Conservation (phyloP, 2,329 filamentous ascomycete species). For the Pseudogymnoascus sp. region DNA sequence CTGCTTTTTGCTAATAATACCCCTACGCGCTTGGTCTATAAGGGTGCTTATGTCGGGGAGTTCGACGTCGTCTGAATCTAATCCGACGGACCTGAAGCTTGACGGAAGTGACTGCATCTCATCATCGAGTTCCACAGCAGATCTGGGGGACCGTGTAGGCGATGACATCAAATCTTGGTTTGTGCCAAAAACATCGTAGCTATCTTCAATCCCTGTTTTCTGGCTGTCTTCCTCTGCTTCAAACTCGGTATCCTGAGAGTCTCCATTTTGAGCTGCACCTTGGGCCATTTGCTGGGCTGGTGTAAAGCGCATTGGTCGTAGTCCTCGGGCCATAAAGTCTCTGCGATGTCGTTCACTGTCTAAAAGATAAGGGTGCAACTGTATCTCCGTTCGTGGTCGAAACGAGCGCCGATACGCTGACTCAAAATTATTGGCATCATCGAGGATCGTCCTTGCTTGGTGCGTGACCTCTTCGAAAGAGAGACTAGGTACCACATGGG, state of each 20-base stretch:
- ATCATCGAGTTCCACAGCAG: background rate
- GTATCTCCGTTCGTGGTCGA: constrained; percentile 26
- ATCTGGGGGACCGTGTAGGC: background rate
- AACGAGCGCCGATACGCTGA: constrained; percentile 17
- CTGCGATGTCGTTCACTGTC: constrained; percentile 27
- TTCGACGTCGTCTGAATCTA: constrained; percentile 21
- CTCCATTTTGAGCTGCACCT: constrained; percentile 13
- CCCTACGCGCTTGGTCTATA: background rate
- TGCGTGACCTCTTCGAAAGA: background rate
- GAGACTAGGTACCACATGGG: background rate
- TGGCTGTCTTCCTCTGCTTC: constrained; percentile 22
- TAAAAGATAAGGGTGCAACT: constrained; percentile 27
- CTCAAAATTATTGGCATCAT: background rate
- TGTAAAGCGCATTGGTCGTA: constrained; percentile 24
- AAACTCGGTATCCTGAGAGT: constrained; percentile 21
- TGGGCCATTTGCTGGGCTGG: constrained; percentile 18
- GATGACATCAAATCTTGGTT: background rate
- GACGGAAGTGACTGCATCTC: background rate
- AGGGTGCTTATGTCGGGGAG: constrained; percentile 22
- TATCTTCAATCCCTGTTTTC: constrained; percentile 10
- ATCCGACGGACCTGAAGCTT: background rate
- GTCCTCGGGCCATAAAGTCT: constrained; percentile 23
- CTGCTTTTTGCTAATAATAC: background rate
- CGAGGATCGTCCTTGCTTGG: background rate
- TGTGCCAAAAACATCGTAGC: background rate